These are phyloP conservation scores for Niebla homalea DNA, from an alignment of 495 filamentous ascomycete genomes.

Conservation along the genomic window DNA sequence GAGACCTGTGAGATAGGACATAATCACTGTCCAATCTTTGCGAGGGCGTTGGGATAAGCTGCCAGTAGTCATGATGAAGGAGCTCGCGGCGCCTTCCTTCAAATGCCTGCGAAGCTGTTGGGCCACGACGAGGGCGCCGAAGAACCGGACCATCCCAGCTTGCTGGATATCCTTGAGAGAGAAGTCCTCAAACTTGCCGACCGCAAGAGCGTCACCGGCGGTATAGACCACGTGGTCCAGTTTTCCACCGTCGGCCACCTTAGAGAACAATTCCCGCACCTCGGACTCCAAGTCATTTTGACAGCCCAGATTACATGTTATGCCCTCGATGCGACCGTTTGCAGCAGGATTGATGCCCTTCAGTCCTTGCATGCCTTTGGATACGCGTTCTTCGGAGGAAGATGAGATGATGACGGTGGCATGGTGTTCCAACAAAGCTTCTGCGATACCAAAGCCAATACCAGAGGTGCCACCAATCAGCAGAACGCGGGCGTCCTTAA, in stretches of 20 bases:
- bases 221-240: slow-evolving; percentile 53
- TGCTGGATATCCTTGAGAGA: slow-evolving; percentile 25
- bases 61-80: slow-evolving; percentile 44
- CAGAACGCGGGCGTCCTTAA: slow-evolving; percentile 28
- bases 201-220: slow-evolving; percentile 34
- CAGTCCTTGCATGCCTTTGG: slow-evolving; percentile 27
- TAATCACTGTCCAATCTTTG: slow-evolving; percentile 33
- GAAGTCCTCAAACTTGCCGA: slow-evolving; percentile 25
- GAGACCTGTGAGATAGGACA: slow-evolving; percentile 24
- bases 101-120: slow-evolving; percentile 38
- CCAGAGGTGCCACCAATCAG: slow-evolving; percentile 43
- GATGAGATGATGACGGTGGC: slow-evolving; percentile 41
- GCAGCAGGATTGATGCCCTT: slow-evolving; percentile 23
- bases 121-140: slow-evolving; percentile 37
- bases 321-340: slow-evolving; percentile 25
- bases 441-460: slow-evolving; percentile 43
- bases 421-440: slow-evolving; percentile 33
- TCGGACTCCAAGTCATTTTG: slow-evolving; percentile 28
- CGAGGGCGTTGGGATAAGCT: slow-evolving; percentile 30
- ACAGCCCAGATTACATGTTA: slow-evolving; percentile 37
- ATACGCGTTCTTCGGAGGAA: slow-evolving; percentile 32
- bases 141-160: slow-evolving; percentile 35
- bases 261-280: slow-evolving; percentile 33
- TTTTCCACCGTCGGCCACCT: slow-evolving; percentile 14
- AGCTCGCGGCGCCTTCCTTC: slow-evolving; percentile 22